Evolutionary conservation across 1,284 basidiomycete species (phyloP).

Genomic region (Fomitopsis schrenkii): DNA sequence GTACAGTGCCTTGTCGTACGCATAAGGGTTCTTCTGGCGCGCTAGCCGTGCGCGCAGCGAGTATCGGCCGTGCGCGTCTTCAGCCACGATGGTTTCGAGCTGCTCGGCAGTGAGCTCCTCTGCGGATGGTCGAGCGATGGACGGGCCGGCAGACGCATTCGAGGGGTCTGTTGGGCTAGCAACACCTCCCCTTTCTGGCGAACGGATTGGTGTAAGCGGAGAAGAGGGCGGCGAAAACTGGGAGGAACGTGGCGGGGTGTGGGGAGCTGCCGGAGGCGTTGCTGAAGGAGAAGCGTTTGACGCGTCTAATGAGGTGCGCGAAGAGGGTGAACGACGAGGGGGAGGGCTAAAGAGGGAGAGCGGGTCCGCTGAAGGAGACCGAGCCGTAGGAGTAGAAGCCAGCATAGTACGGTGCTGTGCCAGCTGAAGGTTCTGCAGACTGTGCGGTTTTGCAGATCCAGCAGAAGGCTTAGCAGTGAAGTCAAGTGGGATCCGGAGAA

Average conservation of each 20-base stretch:
- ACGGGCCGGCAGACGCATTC: background rate
- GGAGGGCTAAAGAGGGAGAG: background rate
- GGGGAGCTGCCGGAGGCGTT: background rate
- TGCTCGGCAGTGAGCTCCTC: background rate
- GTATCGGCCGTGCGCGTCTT: constrained; percentile 15
- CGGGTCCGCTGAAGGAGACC: constrained; percentile 2
- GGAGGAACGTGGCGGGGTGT: background rate
- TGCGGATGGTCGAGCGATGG: background rate
- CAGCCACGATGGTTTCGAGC: constrained; percentile 2
- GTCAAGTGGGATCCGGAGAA: background rate
- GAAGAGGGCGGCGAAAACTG: background rate
- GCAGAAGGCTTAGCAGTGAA: too few relatives aligned
- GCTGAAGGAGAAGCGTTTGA: background rate
- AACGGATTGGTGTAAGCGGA: background rate
- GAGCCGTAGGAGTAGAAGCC: background rate
- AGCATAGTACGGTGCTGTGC: background rate
- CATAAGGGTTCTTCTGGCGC: constrained; percentile 22
- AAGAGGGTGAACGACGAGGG: background rate
- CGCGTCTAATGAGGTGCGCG: too few relatives aligned
- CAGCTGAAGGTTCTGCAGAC: background rate
- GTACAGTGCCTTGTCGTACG: constrained; percentile 21
- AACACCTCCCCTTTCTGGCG: background rate
- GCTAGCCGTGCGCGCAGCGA: constrained; percentile 20
- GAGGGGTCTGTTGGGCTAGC: background rate
- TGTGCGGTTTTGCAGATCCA: background rate